Conservation (phyloP, 495 filamentous ascomycete species). For the Aspergillus asperescens region DNA sequence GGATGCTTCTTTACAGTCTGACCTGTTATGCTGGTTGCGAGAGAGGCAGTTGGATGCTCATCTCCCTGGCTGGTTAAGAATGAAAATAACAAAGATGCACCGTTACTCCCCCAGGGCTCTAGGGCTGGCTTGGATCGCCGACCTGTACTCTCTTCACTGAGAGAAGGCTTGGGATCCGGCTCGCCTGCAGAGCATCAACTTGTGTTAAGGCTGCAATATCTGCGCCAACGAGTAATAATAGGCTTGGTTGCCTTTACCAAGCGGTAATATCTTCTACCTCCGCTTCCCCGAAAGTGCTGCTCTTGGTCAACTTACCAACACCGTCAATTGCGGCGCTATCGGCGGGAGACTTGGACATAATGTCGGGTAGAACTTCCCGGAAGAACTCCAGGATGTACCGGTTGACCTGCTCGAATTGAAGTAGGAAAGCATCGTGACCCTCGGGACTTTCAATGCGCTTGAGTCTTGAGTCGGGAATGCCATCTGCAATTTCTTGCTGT, state of each 20-base stretch:
- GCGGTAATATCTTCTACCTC: slow-evolving; percentile 97
- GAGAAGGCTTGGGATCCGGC: slow-evolving; percentile 11
- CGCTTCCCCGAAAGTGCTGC: slow-evolving; percentile 85
- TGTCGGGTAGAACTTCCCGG: slow-evolving; percentile 73
- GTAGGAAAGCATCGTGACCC: slow-evolving; percentile 91
- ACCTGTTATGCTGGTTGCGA: slow-evolving; percentile 31
- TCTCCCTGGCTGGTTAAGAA: slow-evolving; percentile 43
- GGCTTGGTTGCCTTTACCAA: slow-evolving; percentile 56
- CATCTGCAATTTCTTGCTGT: slow-evolving; percentile 81
- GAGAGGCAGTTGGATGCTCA: slow-evolving; percentile 48
- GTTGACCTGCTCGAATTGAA: slow-evolving; percentile 98
- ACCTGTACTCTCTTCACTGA: slow-evolving; percentile 18
- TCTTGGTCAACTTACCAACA: slow-evolving; percentile 58
- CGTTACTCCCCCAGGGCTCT: slow-evolving; percentile 33
- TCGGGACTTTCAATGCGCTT: slow-evolving; percentile 88
- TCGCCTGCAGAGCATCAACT: slow-evolving; percentile 1
- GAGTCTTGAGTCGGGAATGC: slow-evolving; percentile 71
- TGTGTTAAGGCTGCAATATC: slow-evolving; percentile 33
- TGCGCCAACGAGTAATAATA: slow-evolving; percentile 17
- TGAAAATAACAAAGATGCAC: slow-evolving; percentile 37
- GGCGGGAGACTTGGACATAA: slow-evolving; percentile 61
- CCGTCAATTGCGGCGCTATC: slow-evolving; percentile 36
- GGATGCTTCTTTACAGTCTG: slow-evolving; percentile 49
- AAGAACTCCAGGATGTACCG: slow-evolving; percentile 79
- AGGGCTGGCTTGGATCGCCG: slow-evolving; percentile 13